Percentiles rank a stretch among this genome's conserved stretches.
These are phyloP conservation scores for Carex scoparia DNA, from an alignment of 176 grass and related monocot species.

Conservation along the genomic window DNA sequence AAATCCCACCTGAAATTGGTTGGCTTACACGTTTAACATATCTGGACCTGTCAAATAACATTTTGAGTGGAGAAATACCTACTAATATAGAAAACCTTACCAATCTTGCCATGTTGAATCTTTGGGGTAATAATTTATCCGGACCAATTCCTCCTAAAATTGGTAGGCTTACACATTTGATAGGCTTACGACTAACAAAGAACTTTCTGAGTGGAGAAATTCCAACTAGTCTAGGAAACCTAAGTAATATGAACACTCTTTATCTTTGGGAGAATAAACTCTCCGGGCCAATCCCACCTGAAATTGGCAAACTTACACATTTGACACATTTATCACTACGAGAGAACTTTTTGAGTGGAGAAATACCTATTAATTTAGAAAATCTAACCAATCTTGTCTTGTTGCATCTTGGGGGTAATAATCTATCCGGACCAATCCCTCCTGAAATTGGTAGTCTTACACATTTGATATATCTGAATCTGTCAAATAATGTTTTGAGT, in stretches of 20 bases:
- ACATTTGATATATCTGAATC: neutral
- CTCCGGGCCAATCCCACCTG: neutral
- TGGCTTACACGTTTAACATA: neutral
- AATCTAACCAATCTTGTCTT: conserved; percentile 13
- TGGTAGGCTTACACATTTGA: too few species aligned
- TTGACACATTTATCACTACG: conserved; percentile 20
- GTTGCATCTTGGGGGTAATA: conserved; percentile 8
- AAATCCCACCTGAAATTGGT: neutral
- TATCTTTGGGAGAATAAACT: neutral
- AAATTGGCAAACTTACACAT: conserved; percentile 20
- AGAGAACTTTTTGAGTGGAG: conserved; percentile 11
- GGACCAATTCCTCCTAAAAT: too few species aligned
- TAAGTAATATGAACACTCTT: too few species aligned
- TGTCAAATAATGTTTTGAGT: neutral
- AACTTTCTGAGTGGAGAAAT: too few species aligned
- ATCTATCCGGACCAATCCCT: neutral
- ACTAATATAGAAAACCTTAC: neutral
- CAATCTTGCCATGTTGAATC: neutral
- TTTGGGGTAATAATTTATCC: neutral
- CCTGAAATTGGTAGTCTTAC: conserved; percentile 23
- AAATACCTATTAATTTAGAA: neutral
- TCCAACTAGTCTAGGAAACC: too few species aligned
- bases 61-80: neutral
- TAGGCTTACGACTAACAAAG: too few species aligned
- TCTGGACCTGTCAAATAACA: too few species aligned